Conservation (phyloP, 2,329 filamentous ascomycete genomes). For the Paraconiothyrium brasiliense region DNA sequence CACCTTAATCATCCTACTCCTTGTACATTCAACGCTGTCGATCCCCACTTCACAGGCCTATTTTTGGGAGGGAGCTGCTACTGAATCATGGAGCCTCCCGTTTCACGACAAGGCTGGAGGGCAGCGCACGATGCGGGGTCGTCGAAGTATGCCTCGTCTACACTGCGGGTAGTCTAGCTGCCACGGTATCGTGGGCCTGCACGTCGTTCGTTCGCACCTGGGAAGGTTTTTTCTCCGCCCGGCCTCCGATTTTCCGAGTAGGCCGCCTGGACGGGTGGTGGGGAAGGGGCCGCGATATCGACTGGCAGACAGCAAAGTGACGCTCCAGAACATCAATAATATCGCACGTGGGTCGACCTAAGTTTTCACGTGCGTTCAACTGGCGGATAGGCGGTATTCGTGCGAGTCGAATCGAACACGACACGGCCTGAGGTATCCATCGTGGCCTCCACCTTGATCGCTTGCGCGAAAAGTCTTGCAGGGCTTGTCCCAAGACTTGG, state of each 20-base stretch:
- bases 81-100: constrained; percentile 1
- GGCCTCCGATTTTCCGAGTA: constrained; percentile 9
- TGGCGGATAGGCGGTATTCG: background rate
- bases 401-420: background rate
- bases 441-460: constrained; percentile 5
- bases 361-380: background rate
- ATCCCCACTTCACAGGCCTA: constrained; percentile 1
- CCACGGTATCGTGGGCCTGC: constrained; percentile 10
- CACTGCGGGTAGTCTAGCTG: constrained; percentile 10
- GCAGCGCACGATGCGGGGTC: constrained; percentile 7
- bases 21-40: constrained; percentile 1
- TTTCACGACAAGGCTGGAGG: constrained; percentile 3
- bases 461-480: background rate
- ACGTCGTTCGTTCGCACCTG: background rate
- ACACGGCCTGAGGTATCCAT: constrained; percentile 10
- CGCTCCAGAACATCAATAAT: background rate
- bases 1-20: constrained; percentile 13
- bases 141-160: constrained; percentile 12
- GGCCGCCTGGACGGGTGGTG: background rate
- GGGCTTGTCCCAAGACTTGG: background rate
- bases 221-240: constrained; percentile 14
- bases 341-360: background rate
- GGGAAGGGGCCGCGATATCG: constrained; percentile 6
- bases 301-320: background rate
- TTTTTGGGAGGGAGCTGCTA: constrained; percentile 10